Evolutionary conservation across 1,139 yeast species (phyloP), one percentile per base, ranked within the genome.

Genomic region (Yamadazyma friedrichii): DNA sequence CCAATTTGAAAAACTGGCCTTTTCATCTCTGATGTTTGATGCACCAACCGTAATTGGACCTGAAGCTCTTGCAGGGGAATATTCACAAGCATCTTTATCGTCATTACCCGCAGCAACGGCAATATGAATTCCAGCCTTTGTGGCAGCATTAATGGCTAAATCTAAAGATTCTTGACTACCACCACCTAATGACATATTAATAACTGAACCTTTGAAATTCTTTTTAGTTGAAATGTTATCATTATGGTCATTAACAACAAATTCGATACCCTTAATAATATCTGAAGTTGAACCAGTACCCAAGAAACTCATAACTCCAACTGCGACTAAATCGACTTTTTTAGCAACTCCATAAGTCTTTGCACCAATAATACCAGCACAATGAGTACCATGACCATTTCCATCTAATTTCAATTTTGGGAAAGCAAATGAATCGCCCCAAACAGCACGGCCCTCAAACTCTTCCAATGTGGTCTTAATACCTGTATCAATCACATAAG

Each of bases 401-500:
- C 95, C 95, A 63, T 93, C 98, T 39, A 70, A 61, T 57, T 91
- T 96, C 38, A 73, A 75, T 59, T 91, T 96, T 52, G 88, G 93
- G 35, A 66, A 59, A 42, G 97, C 96, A 51, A 93, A 76, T 35
- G 98, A 89, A 55, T 83, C 78, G 56, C 98, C 98, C 97, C 98
- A 91, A 36, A 56, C 59, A 48, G 98, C 98, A 66, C 98, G 85
- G 47, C 96, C 96, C 42, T 75, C 91, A 58, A 91, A 89, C 58
- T 89, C 95, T 42, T 70, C 77, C 65, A 89, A 97, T 46, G 77
- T 72, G 42, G 84, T 73, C 58, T 86, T 84, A 63, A 91, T 77
- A 70, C 98, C 98, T 35, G 98, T 91, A 68, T 91, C 98, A 56
- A 91, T 84, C 46, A 91, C 85, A 56, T 82, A 84, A n/a, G 96